Base-by-base conservation (phyloP, 305 asterid genomes). In the Solanum hybrid region DNA sequence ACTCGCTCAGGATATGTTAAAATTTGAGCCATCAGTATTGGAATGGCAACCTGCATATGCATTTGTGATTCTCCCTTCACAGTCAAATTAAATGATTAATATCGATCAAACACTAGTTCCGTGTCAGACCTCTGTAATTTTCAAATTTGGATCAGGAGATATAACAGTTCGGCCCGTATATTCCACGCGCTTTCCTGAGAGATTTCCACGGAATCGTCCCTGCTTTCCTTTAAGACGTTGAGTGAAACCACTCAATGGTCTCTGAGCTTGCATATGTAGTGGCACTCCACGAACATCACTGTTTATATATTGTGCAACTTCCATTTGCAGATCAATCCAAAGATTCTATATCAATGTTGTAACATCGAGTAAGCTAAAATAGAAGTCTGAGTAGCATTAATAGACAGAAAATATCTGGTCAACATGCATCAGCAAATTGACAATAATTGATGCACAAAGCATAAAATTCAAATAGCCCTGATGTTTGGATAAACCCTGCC, bases 161-260 rank as follows among this genome's bases (percentile, higher is more conserved):
- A 97, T 97, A 87, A 97, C 99, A 51, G 99, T 97, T 93, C 99
- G 94, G 88, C 99, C 99, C 73, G 99, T 96, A 91, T 64, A 97
- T 91, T 97, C 99, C 42, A 96, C 99, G 91, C 99, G 99, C 94
- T 97, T 97, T 86, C 99, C 99, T 0, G 97, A 96, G 90, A 97
- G 93, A 92, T 97, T 97, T 46, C 96, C 95, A 93, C 99, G 98
- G 87, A 97, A 97, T 78, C 99, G 94, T 89, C 99, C 99, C 90
- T 94, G 95, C 92, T 97, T 97, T 88, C 99, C 99, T 91, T 97
- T 97, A 76, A 97, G 96, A 77, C 99, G 97, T 94, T 97, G 98
- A 93, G 96, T 95, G 92, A 97, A 95, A 88, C 99, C 99, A 92
- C 96, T 93, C 92, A 95, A 89, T 87, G 95, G 96, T 92, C 88